Percentiles rank a stretch among this genome's conserved stretches.
Conservation (phyloP, 805 yeast species). For the Nakazawaea laoshanensis region DNA sequence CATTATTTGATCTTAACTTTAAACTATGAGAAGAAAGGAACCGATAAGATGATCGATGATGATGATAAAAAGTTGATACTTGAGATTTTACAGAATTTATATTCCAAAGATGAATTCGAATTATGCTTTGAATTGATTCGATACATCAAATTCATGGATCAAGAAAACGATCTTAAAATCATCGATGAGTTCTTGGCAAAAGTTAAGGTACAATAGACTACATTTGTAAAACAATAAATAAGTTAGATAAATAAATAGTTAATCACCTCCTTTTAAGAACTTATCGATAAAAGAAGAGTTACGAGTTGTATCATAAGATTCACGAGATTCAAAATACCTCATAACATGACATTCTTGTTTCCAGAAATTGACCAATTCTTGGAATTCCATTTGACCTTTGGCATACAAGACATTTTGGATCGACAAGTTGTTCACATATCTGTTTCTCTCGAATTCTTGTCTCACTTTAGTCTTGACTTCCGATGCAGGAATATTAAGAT, state of each 20-base stretch:
- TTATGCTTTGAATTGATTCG: constrained; percentile 48
- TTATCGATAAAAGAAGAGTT: constrained; percentile 61
- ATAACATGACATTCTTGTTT: constrained; percentile 80
- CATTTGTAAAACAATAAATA: constrained; percentile 1
- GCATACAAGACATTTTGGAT: constrained; percentile 62
- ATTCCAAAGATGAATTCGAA: constrained; percentile 33
- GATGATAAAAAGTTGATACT: constrained; percentile 32
- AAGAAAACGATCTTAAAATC: constrained; percentile 7
- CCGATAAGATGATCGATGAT: constrained; percentile 10
- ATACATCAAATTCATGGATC: constrained; percentile 40
- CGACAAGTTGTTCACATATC: constrained; percentile 61
- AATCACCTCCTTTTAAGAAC: constrained; percentile 55
- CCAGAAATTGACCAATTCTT: constrained; percentile 84
- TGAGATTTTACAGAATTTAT: constrained; percentile 34
- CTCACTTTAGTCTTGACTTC: constrained; percentile 75
- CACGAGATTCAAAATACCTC: constrained; percentile 70
- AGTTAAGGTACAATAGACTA: not conserved
- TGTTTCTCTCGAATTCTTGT: constrained; percentile 81
- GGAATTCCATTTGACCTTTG: constrained; percentile 88
- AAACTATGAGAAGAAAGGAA: constrained; percentile 33
- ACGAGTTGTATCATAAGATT: constrained; percentile 43
- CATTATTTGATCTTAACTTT: constrained; percentile 44
- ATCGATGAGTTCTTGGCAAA: constrained; percentile 7
- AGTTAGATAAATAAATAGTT: constrained; percentile 4
- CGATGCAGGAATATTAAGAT: constrained; percentile 70